A percentile compares a stretch with the other conserved stretches of the same genome.
Conservation (phyloP, 2,329 filamentous ascomycete species). For the Xylaria sp. region DNA sequence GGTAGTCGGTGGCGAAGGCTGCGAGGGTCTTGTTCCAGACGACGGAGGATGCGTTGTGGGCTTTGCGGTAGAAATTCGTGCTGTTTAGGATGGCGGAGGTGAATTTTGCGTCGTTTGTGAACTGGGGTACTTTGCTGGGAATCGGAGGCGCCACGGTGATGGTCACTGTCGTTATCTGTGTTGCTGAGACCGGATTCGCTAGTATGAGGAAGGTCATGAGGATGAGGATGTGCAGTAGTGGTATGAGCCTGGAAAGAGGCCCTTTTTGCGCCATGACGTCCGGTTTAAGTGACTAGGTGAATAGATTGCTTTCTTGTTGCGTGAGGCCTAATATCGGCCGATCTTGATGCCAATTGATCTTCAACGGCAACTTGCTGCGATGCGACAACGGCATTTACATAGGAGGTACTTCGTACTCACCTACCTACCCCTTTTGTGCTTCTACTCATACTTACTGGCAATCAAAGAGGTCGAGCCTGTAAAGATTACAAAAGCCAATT, state of each 20-base stretch:
- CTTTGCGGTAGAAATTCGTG: conserved; percentile 59
- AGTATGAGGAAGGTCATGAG: conserved; percentile 7
- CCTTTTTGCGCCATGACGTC: background rate
- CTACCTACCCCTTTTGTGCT: background rate
- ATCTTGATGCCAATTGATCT: background rate
- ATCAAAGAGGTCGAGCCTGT: background rate
- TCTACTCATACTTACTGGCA: background rate
- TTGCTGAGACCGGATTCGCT: conserved; percentile 2
- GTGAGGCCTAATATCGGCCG: too few relatives aligned
- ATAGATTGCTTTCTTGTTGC: too few relatives aligned
- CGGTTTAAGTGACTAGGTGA: too few relatives aligned
- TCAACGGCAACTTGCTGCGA: background rate
- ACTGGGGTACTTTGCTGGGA: conserved; percentile 30
- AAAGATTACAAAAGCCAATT: background rate
- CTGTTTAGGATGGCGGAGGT: conserved; percentile 54
- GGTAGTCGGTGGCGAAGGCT: conserved; percentile 48
- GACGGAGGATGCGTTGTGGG: conserved; percentile 56
- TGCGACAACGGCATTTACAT: background rate
- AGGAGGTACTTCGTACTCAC: background rate
- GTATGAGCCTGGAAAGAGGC: background rate
- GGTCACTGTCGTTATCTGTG: conserved; percentile 11
- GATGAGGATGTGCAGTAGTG: background rate
- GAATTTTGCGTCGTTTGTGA: conserved; percentile 36
- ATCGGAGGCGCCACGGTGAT: conserved; percentile 25
- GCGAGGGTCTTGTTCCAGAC: conserved; percentile 61